Evolutionary conservation across 345 rosid species (phyloP).

Genomic region (Xanthoceras sorbifolium): DNA sequence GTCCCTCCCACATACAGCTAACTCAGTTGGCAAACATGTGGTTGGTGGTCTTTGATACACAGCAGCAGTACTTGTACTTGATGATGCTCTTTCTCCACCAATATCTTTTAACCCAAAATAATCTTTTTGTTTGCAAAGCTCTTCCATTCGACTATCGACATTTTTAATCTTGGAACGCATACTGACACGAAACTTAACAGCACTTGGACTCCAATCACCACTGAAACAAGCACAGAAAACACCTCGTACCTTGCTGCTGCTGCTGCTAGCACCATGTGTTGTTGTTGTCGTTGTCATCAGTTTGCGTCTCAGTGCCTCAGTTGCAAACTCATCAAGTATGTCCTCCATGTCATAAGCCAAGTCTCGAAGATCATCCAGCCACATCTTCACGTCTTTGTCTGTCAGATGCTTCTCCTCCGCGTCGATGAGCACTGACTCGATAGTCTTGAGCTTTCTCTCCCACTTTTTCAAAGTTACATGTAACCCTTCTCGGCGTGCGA

Average conservation of each 20-base stretch:
- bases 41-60: background rate
- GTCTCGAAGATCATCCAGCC: background rate
- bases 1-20: background rate
- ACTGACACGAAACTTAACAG: background rate
- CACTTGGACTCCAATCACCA: background rate
- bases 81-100: background rate
- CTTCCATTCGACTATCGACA: background rate
- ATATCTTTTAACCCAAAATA: background rate
- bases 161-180: background rate
- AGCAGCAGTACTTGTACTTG: background rate
- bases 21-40: background rate
- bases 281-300: background rate
- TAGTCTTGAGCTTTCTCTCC: background rate
- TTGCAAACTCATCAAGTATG: background rate
- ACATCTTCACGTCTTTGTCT: background rate
- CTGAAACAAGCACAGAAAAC: background rate
- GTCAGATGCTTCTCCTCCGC: background rate
- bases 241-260: background rate
- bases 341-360: background rate
- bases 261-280: too few species aligned
- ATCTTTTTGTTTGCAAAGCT: background rate
- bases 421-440: background rate
- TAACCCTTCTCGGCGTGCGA: too few species aligned
- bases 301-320: background rate
- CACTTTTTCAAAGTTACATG: background rate